Evolutionary conservation across 2,329 filamentous ascomycete genomes (phyloP).

Genomic region (Xenosphaeropsis pyriputrescens): DNA sequence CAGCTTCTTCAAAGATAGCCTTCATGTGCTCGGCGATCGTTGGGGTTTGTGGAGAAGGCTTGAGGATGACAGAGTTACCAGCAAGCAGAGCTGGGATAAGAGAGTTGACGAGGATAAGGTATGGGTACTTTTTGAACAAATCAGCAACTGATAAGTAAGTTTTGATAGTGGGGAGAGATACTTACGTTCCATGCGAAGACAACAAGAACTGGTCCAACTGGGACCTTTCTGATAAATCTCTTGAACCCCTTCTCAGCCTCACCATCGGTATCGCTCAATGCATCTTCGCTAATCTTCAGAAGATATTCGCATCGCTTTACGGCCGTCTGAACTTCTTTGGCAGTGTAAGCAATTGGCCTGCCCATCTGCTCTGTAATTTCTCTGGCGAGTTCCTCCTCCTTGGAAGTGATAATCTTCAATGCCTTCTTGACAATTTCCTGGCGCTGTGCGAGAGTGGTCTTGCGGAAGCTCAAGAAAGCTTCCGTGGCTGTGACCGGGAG

Average conservation of each 20-base stretch:
- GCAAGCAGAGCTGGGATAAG: slow-evolving; percentile 81
- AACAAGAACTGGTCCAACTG: slow-evolving; percentile 75
- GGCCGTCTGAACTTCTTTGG: slow-evolving; percentile 72
- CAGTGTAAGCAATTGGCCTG: slow-evolving; percentile 75
- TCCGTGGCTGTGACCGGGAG: slow-evolving; percentile 59
- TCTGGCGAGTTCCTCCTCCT: slow-evolving; percentile 65
- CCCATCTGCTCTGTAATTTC: slow-evolving; percentile 95
- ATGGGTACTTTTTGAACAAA: slow-evolving; percentile 57
- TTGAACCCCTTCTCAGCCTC: slow-evolving; percentile 80
- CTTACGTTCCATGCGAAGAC: slow-evolving; percentile 94
- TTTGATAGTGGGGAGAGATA: slow-evolving; percentile 9
- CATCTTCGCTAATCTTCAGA: slow-evolving; percentile 67
- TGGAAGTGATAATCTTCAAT: slow-evolving; percentile 51
- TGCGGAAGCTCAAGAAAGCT: slow-evolving; percentile 65
- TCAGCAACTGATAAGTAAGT: slow-evolving; percentile 5
- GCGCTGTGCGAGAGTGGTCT: slow-evolving; percentile 59
- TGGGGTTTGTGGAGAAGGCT: slow-evolving; percentile 89
- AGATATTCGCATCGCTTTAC: slow-evolving; percentile 77
- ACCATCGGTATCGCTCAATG: slow-evolving; percentile 65
- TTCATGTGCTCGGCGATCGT: slow-evolving; percentile 78
- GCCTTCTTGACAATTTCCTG: slow-evolving; percentile 73
- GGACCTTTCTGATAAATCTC: slow-evolving; percentile 77
- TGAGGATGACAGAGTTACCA: slow-evolving; percentile 84
- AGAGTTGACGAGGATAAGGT: slow-evolving; percentile 85
- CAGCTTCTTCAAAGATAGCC: slow-evolving; percentile 63